Base-by-base conservation (phyloP, 257 asterid genomes). In the Solanum chiquidenum region DNA sequence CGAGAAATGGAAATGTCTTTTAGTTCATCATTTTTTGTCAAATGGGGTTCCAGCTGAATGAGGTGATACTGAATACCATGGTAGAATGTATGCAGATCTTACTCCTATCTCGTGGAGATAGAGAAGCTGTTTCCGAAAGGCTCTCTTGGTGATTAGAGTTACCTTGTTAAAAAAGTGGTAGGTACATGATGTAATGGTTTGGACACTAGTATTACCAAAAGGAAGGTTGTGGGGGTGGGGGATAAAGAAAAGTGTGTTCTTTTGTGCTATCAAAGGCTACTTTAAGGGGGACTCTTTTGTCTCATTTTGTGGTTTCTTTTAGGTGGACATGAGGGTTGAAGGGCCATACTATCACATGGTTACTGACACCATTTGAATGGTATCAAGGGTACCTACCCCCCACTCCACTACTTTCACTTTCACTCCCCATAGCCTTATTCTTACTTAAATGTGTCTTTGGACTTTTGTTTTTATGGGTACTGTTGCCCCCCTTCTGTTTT, bases 321-420 rank as follows among this genome's bases (percentile, higher is more conserved):
- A 90, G 91, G 90, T 92, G 92, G 92, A 88, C 90, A 87, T 89
- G 90, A 86, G 73, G 86, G 89, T 87, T 21, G 80, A 74, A 77
- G 93, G 90, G 87, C 93, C 93, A 88, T 88, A 88, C 60, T 55
- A 77, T 90, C 92, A 90, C 92, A 88, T 90, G 92, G 92, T 71
- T 72, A 71, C 91, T 89, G 89, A 89, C 91, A 89, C 83, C 21
- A 74, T 91, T 90, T 88, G 88, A 89, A 86, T 89, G 90, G 91
- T 86, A 86, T 87, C 42, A 46, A 73, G 89, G 91, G 91, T 83
- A 84, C 93, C 84, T 86, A 85, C 79, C 52, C 37, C 31, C 84
- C 16, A 8, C 64, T 13, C 84, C 64, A 16, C 90, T 68, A 64
- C 89, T 89, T 86, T 91, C 91, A 55, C 91, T 89, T 86, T 89